A percentile compares a stretch with the other conserved stretches of the same genome.
These are phyloP conservation scores for Candida ortonii DNA, from an alignment of 805 yeast genomes.

Conservation along the genomic window DNA sequence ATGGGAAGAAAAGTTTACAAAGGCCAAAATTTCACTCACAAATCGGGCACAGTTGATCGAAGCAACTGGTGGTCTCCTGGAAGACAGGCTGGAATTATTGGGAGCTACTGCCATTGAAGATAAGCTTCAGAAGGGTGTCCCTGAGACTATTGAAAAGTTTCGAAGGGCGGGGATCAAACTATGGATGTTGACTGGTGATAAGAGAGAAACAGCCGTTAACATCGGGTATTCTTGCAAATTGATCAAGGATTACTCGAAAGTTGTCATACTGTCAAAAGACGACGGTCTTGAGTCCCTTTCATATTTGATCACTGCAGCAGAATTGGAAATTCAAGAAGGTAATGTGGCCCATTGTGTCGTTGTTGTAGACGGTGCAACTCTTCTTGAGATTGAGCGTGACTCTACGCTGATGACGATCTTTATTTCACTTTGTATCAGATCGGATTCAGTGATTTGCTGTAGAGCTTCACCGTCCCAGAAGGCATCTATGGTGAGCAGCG, in stretches of 20 bases:
- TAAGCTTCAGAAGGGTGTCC: constrained; percentile 93
- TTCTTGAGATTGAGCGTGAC: constrained; percentile 70
- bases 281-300: constrained; percentile 49
- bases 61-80: constrained; percentile 68
- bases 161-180: constrained; percentile 89
- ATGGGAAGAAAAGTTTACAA: constrained; percentile 68
- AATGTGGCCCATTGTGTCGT: constrained; percentile 90
- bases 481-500: constrained; percentile 79
- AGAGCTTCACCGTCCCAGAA: constrained; percentile 97
- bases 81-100: constrained; percentile 59
- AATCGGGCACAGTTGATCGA: constrained; percentile 69
- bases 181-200: constrained; percentile 99
- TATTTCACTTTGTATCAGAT: constrained; percentile 78
- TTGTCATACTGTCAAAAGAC: constrained; percentile 56
- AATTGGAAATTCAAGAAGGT: constrained; percentile 67
- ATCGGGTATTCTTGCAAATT: constrained; percentile 93
- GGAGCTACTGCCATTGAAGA: constrained; percentile 99
- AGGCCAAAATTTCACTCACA: constrained; percentile 72
- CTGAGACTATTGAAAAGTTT: constrained; percentile 88
- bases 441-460: constrained; percentile 91
- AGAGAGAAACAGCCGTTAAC: constrained; percentile 95
- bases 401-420: constrained; percentile 69
- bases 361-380: constrained; percentile 91
- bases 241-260: constrained; percentile 89
- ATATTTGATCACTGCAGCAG: constrained; percentile 70